Base-by-base conservation (phyloP, 192 early-diverging fungal genomes). In the Ambispora gerdemannii region DNA sequence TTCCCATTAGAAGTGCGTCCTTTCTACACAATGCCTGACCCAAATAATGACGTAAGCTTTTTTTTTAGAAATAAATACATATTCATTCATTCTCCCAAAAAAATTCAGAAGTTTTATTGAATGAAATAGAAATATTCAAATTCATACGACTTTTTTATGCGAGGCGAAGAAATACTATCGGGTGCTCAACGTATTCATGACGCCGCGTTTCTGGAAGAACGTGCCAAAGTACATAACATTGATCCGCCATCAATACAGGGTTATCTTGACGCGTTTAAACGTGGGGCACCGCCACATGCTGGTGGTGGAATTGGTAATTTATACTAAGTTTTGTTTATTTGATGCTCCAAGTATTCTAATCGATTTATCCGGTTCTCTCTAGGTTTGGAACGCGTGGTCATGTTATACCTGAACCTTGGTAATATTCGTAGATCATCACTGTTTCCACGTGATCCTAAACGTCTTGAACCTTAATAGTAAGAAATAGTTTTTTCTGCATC, bases 21-120 rank as follows among this genome's bases (percentile, higher is more conserved):
- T 38, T 98, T 98, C 88, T 99, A 99, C 87, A 99, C 97, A 34
- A 99, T 99, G 97, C 96, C 96, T 30, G 96, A 98, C 77, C 91
- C 97, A 25, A 77, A 78, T 28, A 79, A 89, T 72, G 82, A 87
- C 13, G 82, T 87, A 81, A 43, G 66, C 50, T 27, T 55, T 0
- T 24, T 61, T 24, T 38, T 32, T 74, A 15, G 3, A 34, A 36
- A 20, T 25, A n/a, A n/a, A n/a, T 67, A 65, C 13, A 63, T 55
- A 73, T 74, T 31, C 58, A 22, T 50, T 1, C 61, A 63, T 53
- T 31, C n/a, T 69, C n/a, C 24, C 66, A 2, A 50, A 31, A 30
- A 28, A 27, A 10, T 76, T 78, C 30, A 63, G 11, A 19, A 47
- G n/a, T 84, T 0, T 78, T 31, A 17, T 4, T 74, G 50, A 22